phyloP scores from a whole-genome alignment of 2,329 filamentous ascomycete species.

The Periconia sp. region DNA sequence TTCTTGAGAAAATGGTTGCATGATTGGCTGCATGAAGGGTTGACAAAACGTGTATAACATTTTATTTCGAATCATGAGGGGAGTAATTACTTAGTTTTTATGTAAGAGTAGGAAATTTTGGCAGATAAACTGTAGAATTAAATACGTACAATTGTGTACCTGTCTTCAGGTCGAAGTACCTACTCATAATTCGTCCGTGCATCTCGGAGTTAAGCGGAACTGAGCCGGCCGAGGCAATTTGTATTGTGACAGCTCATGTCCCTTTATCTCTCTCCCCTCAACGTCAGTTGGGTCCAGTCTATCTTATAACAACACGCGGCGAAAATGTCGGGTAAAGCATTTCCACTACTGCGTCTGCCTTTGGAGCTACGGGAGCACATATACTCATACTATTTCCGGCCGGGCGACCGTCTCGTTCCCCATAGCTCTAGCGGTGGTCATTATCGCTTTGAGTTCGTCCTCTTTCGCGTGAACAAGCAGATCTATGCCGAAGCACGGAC shows the following conservation, averaged over 20 bases:
- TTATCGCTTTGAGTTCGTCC: conserved; percentile 37
- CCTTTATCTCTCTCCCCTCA: background rate
- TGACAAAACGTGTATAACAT: background rate
- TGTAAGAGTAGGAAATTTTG: background rate
- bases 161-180: too few species aligned
- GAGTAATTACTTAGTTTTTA: background rate
- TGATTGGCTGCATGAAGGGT: background rate
- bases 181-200: too few species aligned
- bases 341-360: conserved; percentile 32
- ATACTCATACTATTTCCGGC: conserved; percentile 34
- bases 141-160: too few species aligned
- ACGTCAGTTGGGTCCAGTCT: too few species aligned
- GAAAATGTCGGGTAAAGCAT: conserved; percentile 9
- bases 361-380: conserved; percentile 35
- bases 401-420: conserved; percentile 18
- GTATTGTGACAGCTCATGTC: background rate
- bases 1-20: background rate
- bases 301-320: too few species aligned
- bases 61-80: background rate
- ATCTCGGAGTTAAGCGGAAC: too few species aligned
- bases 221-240: background rate
- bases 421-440: conserved; percentile 14
- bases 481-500: conserved; percentile 51
- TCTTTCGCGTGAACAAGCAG: conserved; percentile 49
- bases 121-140: background rate